Evolutionary conservation across 2,329 filamentous ascomycete species (phyloP).

Genomic region (Rachicladosporium sp.): DNA sequence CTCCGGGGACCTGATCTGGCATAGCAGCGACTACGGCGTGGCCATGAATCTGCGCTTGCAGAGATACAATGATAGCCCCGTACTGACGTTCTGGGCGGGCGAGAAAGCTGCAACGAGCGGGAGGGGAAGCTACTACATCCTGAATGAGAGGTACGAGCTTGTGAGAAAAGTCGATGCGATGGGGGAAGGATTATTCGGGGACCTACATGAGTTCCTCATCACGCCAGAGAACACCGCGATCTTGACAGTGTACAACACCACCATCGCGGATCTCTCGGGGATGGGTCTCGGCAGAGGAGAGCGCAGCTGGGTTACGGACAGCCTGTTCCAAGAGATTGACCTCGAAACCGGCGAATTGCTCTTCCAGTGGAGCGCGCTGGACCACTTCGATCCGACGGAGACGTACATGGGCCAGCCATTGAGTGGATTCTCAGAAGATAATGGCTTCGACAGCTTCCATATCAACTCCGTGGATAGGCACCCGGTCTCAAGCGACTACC

Average conservation of each 20-base stretch:
- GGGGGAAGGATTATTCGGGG: slow-evolving; percentile 19
- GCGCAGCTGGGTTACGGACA: slow-evolving; percentile 32
- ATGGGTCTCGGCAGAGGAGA: slow-evolving; percentile 15
- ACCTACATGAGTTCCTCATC: slow-evolving; percentile 35
- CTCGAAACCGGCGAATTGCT: slow-evolving; percentile 28
- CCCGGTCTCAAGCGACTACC: slow-evolving; percentile 31
- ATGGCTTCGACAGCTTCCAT: slow-evolving; percentile 35
- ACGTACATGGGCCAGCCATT: slow-evolving; percentile 24
- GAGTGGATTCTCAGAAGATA: slow-evolving; percentile 24
- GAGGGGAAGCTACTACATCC: slow-evolving; percentile 24
- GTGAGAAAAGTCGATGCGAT: slow-evolving; percentile 17
- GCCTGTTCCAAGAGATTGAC: slow-evolving; percentile 33
- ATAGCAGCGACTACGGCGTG: slow-evolving; percentile 17
- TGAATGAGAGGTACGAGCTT: slow-evolving; percentile 17
- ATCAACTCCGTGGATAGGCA: slow-evolving; percentile 44
- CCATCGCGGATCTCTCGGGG: slow-evolving; percentile 15
- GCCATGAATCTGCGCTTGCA: slow-evolving; percentile 24
- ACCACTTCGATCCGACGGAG: slow-evolving; percentile 22
- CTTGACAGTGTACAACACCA: slow-evolving; percentile 31
- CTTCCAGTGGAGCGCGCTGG: slow-evolving; percentile 29
- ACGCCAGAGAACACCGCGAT: slow-evolving; percentile 31
- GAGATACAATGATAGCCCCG: slow-evolving; percentile 22
- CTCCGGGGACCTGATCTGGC: slow-evolving; percentile 24
- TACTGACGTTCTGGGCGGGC: slow-evolving; percentile 30
- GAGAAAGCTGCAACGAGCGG: slow-evolving; percentile 23